Base-by-base conservation (phyloP, 2,329 filamentous ascomycete species). In the Diaporthe vaccinii region DNA sequence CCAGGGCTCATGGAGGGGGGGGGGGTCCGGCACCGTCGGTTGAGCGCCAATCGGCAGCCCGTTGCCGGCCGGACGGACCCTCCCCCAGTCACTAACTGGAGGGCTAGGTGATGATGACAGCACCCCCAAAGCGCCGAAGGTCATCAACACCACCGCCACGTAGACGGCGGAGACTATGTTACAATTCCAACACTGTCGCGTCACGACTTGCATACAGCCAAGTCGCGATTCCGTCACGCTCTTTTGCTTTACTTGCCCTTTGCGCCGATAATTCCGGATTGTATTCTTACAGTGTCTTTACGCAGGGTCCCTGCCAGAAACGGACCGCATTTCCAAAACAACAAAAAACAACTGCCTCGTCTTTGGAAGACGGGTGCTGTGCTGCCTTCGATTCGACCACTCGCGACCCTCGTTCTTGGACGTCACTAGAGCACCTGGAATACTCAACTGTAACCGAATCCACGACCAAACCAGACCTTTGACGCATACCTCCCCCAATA, bases 321-420 rank as follows among this genome's bases (percentile, higher is more conserved):
- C 34, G 49, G 65, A 41, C 49, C 65, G 12, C 34, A 7, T 69
- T 69, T 28, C 65, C 46, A 65, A 72, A 72, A 65, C 73, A 44
- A 62, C 46, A 72, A 53, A 44, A 53, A 53, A 57, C 67, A 46
- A 49, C 28, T 17, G 57, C 55, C 53, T 58, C 58, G 25, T 58
- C 61, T 53, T 53, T 72, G 36, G 58, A 67, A 72, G 46, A 57
- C 73, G 31, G 28, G 31, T 28, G 68, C 68, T 75, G 72, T 36
- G 59, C 59, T 75, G 72, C 28, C 73, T 72, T 75, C 73, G 28
- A 53, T 41, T 67, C 68, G 51, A 44, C 55, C 39, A 46, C 22
- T 59, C 53, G 31, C 31, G 36, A 20, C 49, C 57, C 44, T 58
- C 49, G 14, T 59, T 69, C 28, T n/a, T 55, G 36, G 68, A 39